Conservation (phyloP, 306 rosid genomes). For the Carpinus fangiana region DNA sequence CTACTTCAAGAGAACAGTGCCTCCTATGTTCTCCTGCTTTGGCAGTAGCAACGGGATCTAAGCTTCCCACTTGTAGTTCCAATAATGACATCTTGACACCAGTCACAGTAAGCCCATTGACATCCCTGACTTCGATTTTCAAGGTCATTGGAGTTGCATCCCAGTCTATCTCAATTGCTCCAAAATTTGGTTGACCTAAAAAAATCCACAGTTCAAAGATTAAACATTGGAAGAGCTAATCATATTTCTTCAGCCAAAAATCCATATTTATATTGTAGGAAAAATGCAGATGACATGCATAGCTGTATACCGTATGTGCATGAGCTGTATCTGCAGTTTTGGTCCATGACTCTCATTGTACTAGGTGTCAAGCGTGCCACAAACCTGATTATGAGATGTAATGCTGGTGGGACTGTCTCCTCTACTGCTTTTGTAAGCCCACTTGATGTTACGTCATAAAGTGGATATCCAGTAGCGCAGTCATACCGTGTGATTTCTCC, state of each 20-base stretch:
- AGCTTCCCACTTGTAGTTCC: slow-evolving; percentile 46
- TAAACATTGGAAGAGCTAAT: slow-evolving; percentile 19
- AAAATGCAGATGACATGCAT: slow-evolving; percentile 15
- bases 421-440: slow-evolving; percentile 82
- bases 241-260: not conserved
- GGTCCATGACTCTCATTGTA: slow-evolving; percentile 66
- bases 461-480: slow-evolving; percentile 69
- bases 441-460: slow-evolving; percentile 77
- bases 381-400: slow-evolving; percentile 55
- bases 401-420: slow-evolving; percentile 48
- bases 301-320: slow-evolving; percentile 61
- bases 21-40: slow-evolving; percentile 34
- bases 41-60: slow-evolving; percentile 13
- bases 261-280: not conserved
- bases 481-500: slow-evolving; percentile 81
- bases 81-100: slow-evolving; percentile 40
- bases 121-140: slow-evolving; percentile 59
- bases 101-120: slow-evolving; percentile 43
- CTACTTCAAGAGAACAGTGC: slow-evolving; percentile 67
- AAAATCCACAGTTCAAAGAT: slow-evolving; percentile 29
- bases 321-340: slow-evolving; percentile 63
- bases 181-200: slow-evolving; percentile 77
- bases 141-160: slow-evolving; percentile 52
- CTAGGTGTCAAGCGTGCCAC: slow-evolving; percentile 66
- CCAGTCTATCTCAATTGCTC: slow-evolving; percentile 78